phyloP scores from a whole-genome alignment of 208 protist species.

The Jaenimonas drosophilae region DNA sequence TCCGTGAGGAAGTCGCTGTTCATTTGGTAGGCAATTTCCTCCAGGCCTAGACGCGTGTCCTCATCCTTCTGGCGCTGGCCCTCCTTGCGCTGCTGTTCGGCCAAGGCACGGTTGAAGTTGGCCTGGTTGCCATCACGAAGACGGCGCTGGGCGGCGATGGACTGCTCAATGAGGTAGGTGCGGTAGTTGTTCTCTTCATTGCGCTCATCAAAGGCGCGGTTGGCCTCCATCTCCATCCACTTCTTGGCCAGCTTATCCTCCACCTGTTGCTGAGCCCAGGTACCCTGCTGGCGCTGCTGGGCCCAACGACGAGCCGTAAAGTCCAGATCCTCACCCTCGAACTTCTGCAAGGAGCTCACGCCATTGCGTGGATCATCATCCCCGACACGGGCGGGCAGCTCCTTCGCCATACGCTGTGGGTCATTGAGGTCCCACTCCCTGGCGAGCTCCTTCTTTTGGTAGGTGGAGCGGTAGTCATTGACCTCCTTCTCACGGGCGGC shows the following conservation, averaged over 20 bases:
- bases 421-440: slow-evolving; percentile 91
- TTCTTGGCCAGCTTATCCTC: slow-evolving; percentile 89
- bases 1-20: slow-evolving; percentile 88
- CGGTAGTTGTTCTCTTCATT: slow-evolving; percentile 81
- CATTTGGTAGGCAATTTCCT: slow-evolving; percentile 87
- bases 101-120: slow-evolving; percentile 83
- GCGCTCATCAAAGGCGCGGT: slow-evolving; percentile 72
- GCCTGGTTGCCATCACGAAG: slow-evolving; percentile 59
- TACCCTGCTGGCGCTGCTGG: slow-evolving; percentile 79
- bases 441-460: slow-evolving; percentile 73
- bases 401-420: slow-evolving; percentile 58
- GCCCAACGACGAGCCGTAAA: slow-evolving; percentile 36
- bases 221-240: slow-evolving; percentile 86
- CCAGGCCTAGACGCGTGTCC: slow-evolving; percentile 67
- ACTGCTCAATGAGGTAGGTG: slow-evolving; percentile 70
- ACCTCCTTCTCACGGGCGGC: slow-evolving; percentile 65
- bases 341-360: slow-evolving; percentile 77
- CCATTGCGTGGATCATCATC: slow-evolving; percentile 87
- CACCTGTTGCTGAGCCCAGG: slow-evolving; percentile 78
- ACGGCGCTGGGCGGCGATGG: slow-evolving; percentile 59
- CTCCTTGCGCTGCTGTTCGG: slow-evolving; percentile 79
- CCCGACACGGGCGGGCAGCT: slow-evolving; percentile 76
- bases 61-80: slow-evolving; percentile 61
- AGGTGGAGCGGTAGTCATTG: slow-evolving; percentile 76
- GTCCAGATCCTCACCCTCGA: slow-evolving; percentile 90